phyloP scores from a whole-genome alignment of 1,139 yeast genomes.

The Taphrina communis region DNA sequence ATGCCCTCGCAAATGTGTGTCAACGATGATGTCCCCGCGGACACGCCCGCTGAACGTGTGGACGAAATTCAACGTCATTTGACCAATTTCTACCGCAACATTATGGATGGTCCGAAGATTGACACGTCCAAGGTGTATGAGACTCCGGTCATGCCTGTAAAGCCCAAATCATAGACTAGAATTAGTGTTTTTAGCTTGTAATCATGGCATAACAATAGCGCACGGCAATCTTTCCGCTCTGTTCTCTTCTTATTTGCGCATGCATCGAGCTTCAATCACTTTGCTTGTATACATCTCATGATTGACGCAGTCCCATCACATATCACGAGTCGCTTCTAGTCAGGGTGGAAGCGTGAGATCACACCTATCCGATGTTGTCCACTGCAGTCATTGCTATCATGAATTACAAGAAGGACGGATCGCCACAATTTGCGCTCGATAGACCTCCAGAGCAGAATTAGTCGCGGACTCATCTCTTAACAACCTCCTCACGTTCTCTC shows the following conservation, averaged over 20 bases:
- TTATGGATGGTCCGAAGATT: not conserved
- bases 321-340: not conserved
- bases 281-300: not conserved
- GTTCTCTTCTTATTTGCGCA: too few relatives aligned
- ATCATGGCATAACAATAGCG: too few relatives aligned
- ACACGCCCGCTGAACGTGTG: not conserved
- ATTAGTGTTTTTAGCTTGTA: too few relatives aligned
- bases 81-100: conserved; percentile 5
- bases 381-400: not conserved
- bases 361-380: not conserved
- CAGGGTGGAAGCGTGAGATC: not conserved
- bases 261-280: too few relatives aligned
- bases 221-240: too few relatives aligned
- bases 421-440: not conserved
- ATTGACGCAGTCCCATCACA: not conserved
- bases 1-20: not conserved
- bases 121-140: not conserved
- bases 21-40: not conserved
- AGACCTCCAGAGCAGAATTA: not conserved
- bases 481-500: not conserved
- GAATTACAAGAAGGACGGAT: not conserved
- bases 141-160: conserved; percentile 1
- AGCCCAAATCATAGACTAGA: not conserved
- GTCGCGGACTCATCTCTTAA: not conserved
- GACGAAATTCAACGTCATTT: conserved; percentile 3